Conservation (phyloP, 805 yeast genomes). For the Zygoascus bituminiphila region DNA sequence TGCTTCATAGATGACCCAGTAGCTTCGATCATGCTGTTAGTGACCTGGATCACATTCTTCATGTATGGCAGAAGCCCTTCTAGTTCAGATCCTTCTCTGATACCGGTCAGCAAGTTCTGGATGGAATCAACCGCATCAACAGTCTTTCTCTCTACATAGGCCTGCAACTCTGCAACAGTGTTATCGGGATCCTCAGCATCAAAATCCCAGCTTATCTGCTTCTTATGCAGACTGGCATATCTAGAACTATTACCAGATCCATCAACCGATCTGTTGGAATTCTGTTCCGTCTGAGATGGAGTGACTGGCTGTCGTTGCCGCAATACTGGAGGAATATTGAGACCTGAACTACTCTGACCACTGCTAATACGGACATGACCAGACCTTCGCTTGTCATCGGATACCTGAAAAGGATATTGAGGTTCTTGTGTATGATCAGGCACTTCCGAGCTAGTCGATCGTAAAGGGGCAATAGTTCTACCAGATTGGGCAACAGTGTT, state of each 20-base stretch:
- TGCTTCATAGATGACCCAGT: slow-evolving; percentile 83
- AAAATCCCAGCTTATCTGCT: slow-evolving; percentile 35
- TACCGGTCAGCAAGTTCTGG: slow-evolving; percentile 59
- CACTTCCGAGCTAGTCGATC: neutral
- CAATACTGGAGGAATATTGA: neutral
- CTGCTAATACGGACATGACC: neutral
- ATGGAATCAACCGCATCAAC: slow-evolving; percentile 85
- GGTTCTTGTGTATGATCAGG: neutral
- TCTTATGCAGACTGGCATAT: slow-evolving; percentile 8
- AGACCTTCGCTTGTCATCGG: neutral
- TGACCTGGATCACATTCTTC: slow-evolving; percentile 66
- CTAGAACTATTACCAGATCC: neutral
- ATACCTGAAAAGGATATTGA: neutral
- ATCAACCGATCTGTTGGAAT: neutral
- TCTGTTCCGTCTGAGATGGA: neutral
- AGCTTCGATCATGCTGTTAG: slow-evolving; percentile 82
- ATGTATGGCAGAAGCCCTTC: slow-evolving; percentile 69
- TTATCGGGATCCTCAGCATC: slow-evolving; percentile 84
- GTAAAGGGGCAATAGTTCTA: neutral
- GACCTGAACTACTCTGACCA: neutral
- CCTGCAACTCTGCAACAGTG: slow-evolving; percentile 71
- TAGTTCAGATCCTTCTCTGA: slow-evolving; percentile 50
- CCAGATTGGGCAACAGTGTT: neutral
- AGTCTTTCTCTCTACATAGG: slow-evolving; percentile 88
- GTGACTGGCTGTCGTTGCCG: neutral